These are phyloP conservation scores for Hysterangium stoloniferum DNA, from an alignment of 768 basidiomycete species.

Conservation along the genomic window DNA sequence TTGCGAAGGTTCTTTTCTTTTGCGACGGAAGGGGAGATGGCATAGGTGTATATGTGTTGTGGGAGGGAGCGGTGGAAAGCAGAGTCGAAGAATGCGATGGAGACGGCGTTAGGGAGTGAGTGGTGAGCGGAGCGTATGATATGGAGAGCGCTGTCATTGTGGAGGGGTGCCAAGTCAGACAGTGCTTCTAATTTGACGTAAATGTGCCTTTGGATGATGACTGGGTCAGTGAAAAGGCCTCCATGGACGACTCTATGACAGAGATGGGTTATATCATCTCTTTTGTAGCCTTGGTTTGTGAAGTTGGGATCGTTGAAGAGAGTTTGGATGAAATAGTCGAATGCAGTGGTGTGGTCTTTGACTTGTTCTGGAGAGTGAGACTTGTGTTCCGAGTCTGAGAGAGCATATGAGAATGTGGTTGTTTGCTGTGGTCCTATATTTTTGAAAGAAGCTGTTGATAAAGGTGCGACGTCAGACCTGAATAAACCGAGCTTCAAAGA, in stretches of 20 bases:
- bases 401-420: slow-evolving; percentile 41
- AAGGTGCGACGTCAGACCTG: slow-evolving; percentile 30
- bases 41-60: slow-evolving; percentile 67
- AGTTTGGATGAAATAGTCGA: slow-evolving; percentile 48
- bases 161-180: slow-evolving; percentile 77
- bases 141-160: slow-evolving; percentile 54
- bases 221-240: slow-evolving; percentile 65
- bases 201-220: slow-evolving; percentile 58
- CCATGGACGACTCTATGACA: slow-evolving; percentile 86
- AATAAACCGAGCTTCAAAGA: slow-evolving; percentile 81
- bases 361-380: slow-evolving; percentile 30
- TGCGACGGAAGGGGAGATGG: slow-evolving; percentile 59
- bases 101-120: slow-evolving; percentile 56
- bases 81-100: slow-evolving; percentile 85
- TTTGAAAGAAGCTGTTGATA: slow-evolving; percentile 46
- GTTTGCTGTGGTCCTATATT: slow-evolving; percentile 47
- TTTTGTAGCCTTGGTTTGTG: slow-evolving; percentile 13
- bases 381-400: slow-evolving; percentile 10
- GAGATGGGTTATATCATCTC: slow-evolving; percentile 42
- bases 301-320: slow-evolving; percentile 21
- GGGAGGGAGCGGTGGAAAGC: slow-evolving; percentile 78
- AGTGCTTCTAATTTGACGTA: slow-evolving; percentile 67
- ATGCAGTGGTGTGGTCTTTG: slow-evolving; percentile 53
- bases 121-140: slow-evolving; percentile 56
- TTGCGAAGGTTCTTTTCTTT: slow-evolving; percentile 65